These are phyloP conservation scores for Ensete glaucum DNA, from an alignment of 176 grass and related monocot genomes.

Conservation along the genomic window DNA sequence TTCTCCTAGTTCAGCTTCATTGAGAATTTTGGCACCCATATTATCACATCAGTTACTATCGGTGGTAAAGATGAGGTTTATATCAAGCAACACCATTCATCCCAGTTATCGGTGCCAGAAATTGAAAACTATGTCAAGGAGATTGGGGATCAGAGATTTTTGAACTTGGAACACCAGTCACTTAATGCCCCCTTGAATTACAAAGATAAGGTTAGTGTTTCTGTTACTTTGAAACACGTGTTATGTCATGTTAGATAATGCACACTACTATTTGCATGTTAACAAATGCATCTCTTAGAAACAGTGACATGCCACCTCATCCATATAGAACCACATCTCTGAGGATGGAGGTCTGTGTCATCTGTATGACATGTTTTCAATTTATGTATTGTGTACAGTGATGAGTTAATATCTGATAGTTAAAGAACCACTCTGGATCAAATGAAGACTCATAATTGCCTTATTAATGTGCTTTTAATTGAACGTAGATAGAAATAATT, in stretches of 20 bases:
- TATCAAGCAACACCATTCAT: slow-evolving; percentile 91
- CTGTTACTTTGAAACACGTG: neutral
- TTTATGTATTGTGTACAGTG: neutral
- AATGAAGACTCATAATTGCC: neutral
- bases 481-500: neutral
- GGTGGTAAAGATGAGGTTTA: slow-evolving; percentile 99
- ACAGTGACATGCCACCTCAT: neutral
- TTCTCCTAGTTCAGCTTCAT: slow-evolving; percentile 62
- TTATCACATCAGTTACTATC: slow-evolving; percentile 87
- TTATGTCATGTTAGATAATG: neutral
- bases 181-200: slow-evolving; percentile 47
- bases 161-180: slow-evolving; percentile 57
- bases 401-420: neutral
- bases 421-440: neutral
- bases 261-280: neutral
- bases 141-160: slow-evolving; percentile 80
- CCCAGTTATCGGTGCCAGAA: slow-evolving; percentile 74
- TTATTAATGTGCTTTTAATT: neutral
- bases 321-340: neutral
- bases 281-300: neutral
- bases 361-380: too few relatives aligned
- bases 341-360: neutral
- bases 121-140: slow-evolving; percentile 88
- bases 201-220: slow-evolving; percentile 70
- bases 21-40: slow-evolving; percentile 89